Conservation (phyloP, 768 basidiomycete genomes). For the Amyloporia xantha region DNA sequence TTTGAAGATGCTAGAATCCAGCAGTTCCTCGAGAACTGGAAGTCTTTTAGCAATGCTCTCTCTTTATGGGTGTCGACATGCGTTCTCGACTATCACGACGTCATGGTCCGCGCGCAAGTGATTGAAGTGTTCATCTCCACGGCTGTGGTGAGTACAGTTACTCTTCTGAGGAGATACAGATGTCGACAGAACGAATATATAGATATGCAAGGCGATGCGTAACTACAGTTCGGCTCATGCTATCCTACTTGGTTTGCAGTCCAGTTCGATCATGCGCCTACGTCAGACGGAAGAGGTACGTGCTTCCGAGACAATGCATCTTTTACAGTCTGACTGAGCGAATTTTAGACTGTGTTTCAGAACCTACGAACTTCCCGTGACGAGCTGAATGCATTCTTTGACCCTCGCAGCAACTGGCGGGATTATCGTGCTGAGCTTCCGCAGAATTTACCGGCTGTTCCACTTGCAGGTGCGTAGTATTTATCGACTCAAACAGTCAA, state of each 20-base stretch:
- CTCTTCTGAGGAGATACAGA: neutral
- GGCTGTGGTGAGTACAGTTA: slow-evolving; percentile 7
- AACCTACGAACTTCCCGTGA: neutral
- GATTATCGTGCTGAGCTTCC: slow-evolving; percentile 1
- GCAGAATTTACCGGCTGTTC: slow-evolving; percentile 1
- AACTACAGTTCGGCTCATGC: slow-evolving; percentile 10
- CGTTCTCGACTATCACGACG: neutral
- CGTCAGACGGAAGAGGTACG: neutral
- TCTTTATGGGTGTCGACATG: neutral
- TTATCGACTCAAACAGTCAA: no score
- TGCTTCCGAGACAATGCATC: neutral
- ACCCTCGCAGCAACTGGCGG: neutral
- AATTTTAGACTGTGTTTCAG: no score
- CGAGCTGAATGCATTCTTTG: neutral
- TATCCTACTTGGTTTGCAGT: slow-evolving; percentile 1
- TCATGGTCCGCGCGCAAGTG: neutral
- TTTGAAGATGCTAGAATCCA: neutral
- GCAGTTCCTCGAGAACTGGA: slow-evolving; percentile 1
- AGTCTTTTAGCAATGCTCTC: slow-evolving; percentile 3
- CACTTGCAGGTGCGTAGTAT: slow-evolving; percentile 1
- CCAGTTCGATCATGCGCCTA: neutral
- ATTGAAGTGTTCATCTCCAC: slow-evolving; percentile 5
- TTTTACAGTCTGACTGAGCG: no score
- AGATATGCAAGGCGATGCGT: slow-evolving; percentile 4
- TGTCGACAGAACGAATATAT: no score